Conservation (phyloP, 2,329 filamentous ascomycete species). For the Davidsoniella neocaledoniae region DNA sequence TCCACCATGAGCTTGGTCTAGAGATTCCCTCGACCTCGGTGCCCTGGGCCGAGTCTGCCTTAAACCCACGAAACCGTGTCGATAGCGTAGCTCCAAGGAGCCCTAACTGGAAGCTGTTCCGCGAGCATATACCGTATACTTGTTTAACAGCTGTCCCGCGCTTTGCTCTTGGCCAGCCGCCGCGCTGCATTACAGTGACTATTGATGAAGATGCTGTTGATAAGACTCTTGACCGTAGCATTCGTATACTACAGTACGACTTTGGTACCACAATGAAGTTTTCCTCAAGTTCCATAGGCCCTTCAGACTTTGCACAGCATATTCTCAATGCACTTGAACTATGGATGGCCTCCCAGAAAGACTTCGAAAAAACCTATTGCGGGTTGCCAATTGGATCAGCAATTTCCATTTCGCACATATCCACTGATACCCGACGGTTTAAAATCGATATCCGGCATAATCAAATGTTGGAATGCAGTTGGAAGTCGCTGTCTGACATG, state of each 20-base stretch:
- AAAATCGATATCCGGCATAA: too few relatives aligned
- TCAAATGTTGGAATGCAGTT: too few relatives aligned
- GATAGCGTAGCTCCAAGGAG: background rate
- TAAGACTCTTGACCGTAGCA: background rate
- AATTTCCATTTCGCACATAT: too few relatives aligned
- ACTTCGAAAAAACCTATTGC: too few relatives aligned
- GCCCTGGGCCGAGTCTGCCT: background rate
- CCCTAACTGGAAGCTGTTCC: conserved; percentile 1
- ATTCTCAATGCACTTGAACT: background rate
- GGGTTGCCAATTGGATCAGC: too few relatives aligned
- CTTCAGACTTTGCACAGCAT: conserved; percentile 4
- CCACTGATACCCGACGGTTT: too few relatives aligned
- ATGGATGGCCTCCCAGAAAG: too few relatives aligned
- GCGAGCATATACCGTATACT: conserved; percentile 4
- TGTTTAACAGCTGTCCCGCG: conserved; percentile 1
- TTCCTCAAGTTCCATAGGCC: background rate
- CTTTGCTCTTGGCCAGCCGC: background rate
- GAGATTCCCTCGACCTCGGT: background rate
- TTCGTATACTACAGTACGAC: background rate
- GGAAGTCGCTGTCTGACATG: too few relatives aligned
- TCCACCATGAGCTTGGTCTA: background rate
- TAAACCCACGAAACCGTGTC: conserved; percentile 1
- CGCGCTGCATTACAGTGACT: background rate
- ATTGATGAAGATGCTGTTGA: background rate
- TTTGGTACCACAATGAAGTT: background rate